Evolutionary conservation across 352 stramenopile genomes (phyloP).

Genomic region (Blastocystis sp.): DNA sequence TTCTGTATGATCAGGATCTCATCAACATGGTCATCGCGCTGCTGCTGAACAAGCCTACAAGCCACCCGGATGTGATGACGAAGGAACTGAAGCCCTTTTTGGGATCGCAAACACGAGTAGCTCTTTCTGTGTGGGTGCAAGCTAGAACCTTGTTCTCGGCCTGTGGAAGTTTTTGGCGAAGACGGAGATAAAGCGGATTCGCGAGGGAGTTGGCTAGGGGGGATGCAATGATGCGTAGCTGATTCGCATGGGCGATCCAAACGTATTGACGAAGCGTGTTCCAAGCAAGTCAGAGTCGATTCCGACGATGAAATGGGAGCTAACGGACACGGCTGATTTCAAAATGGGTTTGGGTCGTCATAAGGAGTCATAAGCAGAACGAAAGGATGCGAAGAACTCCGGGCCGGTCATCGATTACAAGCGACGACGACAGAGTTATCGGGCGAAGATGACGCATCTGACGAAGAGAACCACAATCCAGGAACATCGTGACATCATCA

Average conservation of each 20-base stretch:
- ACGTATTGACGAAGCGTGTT: neutral
- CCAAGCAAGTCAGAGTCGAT: neutral
- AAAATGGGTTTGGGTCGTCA: neutral
- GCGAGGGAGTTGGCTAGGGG: neutral
- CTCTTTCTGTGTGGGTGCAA: neutral
- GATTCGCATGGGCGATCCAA: constrained; percentile 17
- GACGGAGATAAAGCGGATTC: constrained; percentile 44
- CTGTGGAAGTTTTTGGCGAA: constrained; percentile 53
- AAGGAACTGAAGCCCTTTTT: constrained; percentile 28
- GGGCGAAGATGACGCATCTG: constrained; percentile 64
- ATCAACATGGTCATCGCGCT: constrained; percentile 58
- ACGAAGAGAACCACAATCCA: constrained; percentile 69
- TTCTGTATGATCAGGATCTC: constrained; percentile 64
- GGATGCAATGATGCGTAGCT: neutral
- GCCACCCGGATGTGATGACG: constrained; percentile 23
- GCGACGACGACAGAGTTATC: constrained; percentile 51
- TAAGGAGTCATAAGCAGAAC: too few species aligned
- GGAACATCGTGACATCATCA: constrained; percentile 61
- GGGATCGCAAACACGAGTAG: constrained; percentile 45
- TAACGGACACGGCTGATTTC: neutral
- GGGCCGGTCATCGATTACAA: constrained; percentile 46
- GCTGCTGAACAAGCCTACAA: constrained; percentile 24
- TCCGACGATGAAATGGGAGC: neutral
- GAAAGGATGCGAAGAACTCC: neutral
- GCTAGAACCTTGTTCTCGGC: constrained; percentile 22